Evolutionary conservation across 2,329 filamentous ascomycete genomes (phyloP).

Genomic region (Fusarium sp.): DNA sequence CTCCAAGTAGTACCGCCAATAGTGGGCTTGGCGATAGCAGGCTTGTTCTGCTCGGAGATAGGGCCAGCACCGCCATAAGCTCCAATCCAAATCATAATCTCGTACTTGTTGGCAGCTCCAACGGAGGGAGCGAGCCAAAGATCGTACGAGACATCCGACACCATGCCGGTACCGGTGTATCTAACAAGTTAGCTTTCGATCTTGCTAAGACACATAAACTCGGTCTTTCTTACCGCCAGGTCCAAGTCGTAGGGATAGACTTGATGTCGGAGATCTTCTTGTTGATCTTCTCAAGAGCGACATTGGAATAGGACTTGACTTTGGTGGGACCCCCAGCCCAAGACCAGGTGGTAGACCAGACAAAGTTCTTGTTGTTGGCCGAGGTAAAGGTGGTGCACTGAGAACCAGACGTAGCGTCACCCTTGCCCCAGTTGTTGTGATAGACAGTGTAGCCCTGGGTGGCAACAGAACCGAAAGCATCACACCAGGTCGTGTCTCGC

Average conservation of each 20-base stretch:
- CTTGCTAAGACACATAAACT: background rate
- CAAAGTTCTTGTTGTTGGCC: slow-evolving; percentile 52
- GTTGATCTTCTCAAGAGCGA: slow-evolving; percentile 55
- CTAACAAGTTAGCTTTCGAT: slow-evolving; percentile 40
- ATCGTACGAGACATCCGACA: slow-evolving; percentile 74
- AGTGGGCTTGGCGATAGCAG: slow-evolving; percentile 58
- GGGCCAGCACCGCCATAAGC: slow-evolving; percentile 72
- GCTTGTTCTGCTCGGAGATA: slow-evolving; percentile 54
- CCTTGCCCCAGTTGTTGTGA: slow-evolving; percentile 67
- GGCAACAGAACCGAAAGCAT: slow-evolving; percentile 55
- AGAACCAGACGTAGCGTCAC: slow-evolving; percentile 54
- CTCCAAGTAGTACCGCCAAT: slow-evolving; percentile 71
- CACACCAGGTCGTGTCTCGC: slow-evolving; percentile 56
- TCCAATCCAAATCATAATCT: slow-evolving; percentile 78
- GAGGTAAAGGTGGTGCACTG: slow-evolving; percentile 61
- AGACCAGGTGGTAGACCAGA: slow-evolving; percentile 60
- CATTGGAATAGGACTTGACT: slow-evolving; percentile 65
- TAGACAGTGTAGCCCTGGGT: slow-evolving; percentile 64
- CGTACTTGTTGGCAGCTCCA: slow-evolving; percentile 61
- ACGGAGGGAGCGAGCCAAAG: slow-evolving; percentile 68
- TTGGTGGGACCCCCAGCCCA: slow-evolving; percentile 57
- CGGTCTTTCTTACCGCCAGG: slow-evolving; percentile 37
- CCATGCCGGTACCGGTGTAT: slow-evolving; percentile 53
- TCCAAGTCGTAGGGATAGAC: slow-evolving; percentile 56
- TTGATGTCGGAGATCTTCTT: slow-evolving; percentile 55